Conservation (phyloP, 345 rosid genomes). For the Camelina hispida region DNA sequence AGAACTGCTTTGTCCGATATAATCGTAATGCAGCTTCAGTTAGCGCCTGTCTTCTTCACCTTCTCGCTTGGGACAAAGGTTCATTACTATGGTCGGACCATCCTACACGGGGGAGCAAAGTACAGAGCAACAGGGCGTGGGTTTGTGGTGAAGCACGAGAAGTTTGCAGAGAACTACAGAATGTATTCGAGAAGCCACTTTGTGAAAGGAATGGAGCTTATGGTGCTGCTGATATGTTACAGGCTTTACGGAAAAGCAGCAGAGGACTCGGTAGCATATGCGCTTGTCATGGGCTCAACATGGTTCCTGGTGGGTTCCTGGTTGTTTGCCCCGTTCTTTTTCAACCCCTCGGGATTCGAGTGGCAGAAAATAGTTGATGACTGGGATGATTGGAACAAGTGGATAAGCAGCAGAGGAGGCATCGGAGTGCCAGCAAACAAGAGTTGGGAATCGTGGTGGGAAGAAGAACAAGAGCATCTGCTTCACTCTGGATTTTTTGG, state of each 20-base stretch:
- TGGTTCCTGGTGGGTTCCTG: slow-evolving; percentile 91
- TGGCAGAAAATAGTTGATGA: slow-evolving; percentile 99
- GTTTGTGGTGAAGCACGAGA: slow-evolving; percentile 96
- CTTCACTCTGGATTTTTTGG: slow-evolving; percentile 74
- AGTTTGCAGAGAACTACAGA: slow-evolving; percentile 96
- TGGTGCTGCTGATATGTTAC: slow-evolving; percentile 76
- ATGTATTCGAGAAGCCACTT: slow-evolving; percentile 99
- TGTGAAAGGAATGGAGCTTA: slow-evolving; percentile 83
- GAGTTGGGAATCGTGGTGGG: slow-evolving; percentile 99
- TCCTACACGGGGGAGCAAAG: slow-evolving; percentile 96
- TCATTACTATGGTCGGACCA: slow-evolving; percentile 92
- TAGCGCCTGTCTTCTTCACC: slow-evolving; percentile 89
- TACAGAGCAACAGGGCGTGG: slow-evolving; percentile 99
- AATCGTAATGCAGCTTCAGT: slow-evolving; percentile 96
- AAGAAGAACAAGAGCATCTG: slow-evolving; percentile 94
- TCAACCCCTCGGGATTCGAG: slow-evolving; percentile 95
- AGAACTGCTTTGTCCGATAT: slow-evolving; percentile 82
- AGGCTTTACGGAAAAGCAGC: slow-evolving; percentile 64
- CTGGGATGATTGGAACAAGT: slow-evolving; percentile 96
- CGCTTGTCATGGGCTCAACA: slow-evolving; percentile 70
- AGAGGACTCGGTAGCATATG: slow-evolving; percentile 41
- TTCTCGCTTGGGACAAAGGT: slow-evolving; percentile 93
- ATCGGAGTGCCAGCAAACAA: slow-evolving; percentile 90
- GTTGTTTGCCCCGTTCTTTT: slow-evolving; percentile 88
- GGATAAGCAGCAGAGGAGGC: slow-evolving; percentile 93